Base-by-base conservation (phyloP, 148 eudicot genomes). In the Vaccinium darrowii region DNA sequence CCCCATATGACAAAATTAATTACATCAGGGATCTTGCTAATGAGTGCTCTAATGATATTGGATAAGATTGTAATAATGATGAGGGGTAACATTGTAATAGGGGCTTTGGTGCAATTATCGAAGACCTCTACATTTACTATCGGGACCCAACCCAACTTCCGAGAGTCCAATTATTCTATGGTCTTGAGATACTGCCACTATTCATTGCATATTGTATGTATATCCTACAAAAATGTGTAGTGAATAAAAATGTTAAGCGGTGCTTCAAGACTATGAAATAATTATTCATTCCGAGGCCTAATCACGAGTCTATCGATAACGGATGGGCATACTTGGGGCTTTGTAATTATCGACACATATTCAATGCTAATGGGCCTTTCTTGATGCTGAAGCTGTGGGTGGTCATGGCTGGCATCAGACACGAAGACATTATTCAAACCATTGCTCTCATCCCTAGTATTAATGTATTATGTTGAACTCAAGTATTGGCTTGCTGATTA, bases 331-430 rank as follows among this genome's bases (percentile, higher is more conserved):
- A 67, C 74, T 5, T 27, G 74, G 39, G 74, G 74, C 3, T 6
- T 27, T 4, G 43, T 30, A 12, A 69, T 27, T 27, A 69, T 27
- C 74, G 13, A 69, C 74, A 27, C 18, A 69, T 43, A 43, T 25
- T 69, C 7, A 69, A 69, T 13, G 74, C 74, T 13, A 30, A 69
- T 13, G 74, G 43, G 74, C 74, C 36, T 43, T 63, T 69, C 16
- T 69, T 30, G 43, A 69, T 69, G 39, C 36, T 1, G 74, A 30
- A 27, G 74, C 74, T 69, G 74, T 27, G 74, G 74, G 74, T 69
- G 74, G 19, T 69, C 74, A 12, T 69, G 74, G 74, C 30, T 69
- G 39, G 74, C 74, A 69, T 27, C 74, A 69, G 30, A 69, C 30
- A 69, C 74, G 39, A 69, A 27, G 74, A 30, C 39, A 69, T 13